These are phyloP conservation scores for Micractinium conductrix DNA, from an alignment of 139 green algal genomes.

Conservation along the genomic window DNA sequence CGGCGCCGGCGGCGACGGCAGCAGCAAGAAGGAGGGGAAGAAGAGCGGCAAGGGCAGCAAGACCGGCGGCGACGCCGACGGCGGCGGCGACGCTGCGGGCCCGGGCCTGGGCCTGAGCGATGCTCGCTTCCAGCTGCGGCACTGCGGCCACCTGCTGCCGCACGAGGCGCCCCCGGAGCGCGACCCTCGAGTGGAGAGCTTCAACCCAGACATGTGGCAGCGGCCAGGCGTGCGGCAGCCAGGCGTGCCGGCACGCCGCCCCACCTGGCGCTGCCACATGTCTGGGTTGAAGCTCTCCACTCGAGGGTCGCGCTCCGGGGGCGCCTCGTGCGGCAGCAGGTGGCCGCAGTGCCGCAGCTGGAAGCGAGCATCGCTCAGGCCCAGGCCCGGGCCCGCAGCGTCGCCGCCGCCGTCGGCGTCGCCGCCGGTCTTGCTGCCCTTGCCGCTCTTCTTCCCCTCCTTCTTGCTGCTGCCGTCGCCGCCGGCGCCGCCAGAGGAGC, in stretches of 20 bases:
- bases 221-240: neutral
- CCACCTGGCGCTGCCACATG: neutral
- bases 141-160: constrained; percentile 45
- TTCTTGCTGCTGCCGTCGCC: neutral
- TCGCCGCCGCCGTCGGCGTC: neutral
- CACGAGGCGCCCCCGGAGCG: neutral
- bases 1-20: neutral
- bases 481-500: neutral
- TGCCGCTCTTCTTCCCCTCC: constrained; percentile 21
- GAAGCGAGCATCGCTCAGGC: constrained; percentile 15
- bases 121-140: constrained; percentile 32
- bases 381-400: neutral
- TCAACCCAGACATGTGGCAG: constrained; percentile 50
- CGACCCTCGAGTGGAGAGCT: constrained; percentile 39
- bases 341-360: constrained; percentile 43
- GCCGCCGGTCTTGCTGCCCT: neutral
- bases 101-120: constrained; percentile 1
- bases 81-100: neutral
- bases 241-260: neutral
- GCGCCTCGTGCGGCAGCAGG: constrained; percentile 34
- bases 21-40: constrained; percentile 10
- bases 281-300: neutral
- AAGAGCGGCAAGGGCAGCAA: constrained; percentile 6
- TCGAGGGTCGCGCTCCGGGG: constrained; percentile 25
- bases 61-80: neutral